phyloP scores from a whole-genome alignment of 1,139 yeast species.

The Waltiozyma sp. region DNA sequence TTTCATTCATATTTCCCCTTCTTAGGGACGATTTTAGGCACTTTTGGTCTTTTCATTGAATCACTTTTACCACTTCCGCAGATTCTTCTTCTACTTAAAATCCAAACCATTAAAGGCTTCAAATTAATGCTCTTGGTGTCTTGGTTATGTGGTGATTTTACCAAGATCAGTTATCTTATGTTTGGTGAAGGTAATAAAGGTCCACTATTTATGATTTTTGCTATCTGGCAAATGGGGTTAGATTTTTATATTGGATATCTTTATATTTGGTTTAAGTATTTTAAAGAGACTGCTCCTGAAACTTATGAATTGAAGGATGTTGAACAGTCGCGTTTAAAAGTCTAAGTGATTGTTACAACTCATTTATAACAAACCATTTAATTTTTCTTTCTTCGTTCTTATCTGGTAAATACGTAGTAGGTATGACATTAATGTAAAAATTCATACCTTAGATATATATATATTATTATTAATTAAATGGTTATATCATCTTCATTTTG shows the following conservation, averaged over 20 bases:
- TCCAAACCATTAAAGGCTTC: slow-evolving; percentile 68
- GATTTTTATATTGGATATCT: slow-evolving; percentile 72
- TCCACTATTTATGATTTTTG: slow-evolving; percentile 61
- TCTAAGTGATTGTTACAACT: too few relatives aligned
- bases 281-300: slow-evolving; percentile 15
- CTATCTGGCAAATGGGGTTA: slow-evolving; percentile 67
- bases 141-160: slow-evolving; percentile 84
- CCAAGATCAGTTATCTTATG: slow-evolving; percentile 61
- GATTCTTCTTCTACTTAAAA: slow-evolving; percentile 56
- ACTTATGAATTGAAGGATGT: slow-evolving; percentile 7
- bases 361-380: too few relatives aligned
- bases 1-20: neutral
- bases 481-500: too few relatives aligned
- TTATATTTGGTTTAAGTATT: slow-evolving; percentile 46
- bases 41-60: slow-evolving; percentile 66
- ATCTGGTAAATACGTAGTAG: too few relatives aligned
- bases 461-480: too few relatives aligned
- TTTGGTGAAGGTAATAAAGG: slow-evolving; percentile 67
- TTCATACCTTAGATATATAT: too few relatives aligned
- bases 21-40: slow-evolving; percentile 35
- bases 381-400: too few relatives aligned
- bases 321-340: neutral
- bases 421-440: too few relatives aligned
- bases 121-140: slow-evolving; percentile 62
- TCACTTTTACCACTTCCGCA: slow-evolving; percentile 85